Evolutionary conservation across 148 eudicot genomes (phyloP).

Genomic region (Rhododendron henanense): DNA sequence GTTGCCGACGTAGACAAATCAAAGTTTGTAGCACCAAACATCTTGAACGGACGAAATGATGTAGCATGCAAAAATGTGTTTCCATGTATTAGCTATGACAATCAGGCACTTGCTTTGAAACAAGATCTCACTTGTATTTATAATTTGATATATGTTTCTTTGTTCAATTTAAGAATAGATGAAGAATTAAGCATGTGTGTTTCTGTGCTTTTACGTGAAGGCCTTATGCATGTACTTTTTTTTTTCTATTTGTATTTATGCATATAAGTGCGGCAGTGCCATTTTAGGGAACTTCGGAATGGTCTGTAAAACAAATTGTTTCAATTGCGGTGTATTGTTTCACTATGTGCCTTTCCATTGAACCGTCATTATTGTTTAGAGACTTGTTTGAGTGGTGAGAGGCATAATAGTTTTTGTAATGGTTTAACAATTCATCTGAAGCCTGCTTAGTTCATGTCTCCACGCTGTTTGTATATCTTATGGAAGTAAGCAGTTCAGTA

Average conservation of each 20-base stretch:
- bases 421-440: background rate
- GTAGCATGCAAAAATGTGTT: background rate
- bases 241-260: background rate
- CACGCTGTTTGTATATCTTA: background rate
- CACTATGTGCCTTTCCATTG: background rate
- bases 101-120: background rate
- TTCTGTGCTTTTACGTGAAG: background rate
- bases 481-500: background rate
- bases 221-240: background rate
- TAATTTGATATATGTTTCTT: background rate
- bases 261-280: background rate
- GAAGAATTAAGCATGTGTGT: background rate
- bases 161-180: background rate
- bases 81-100: background rate
- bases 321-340: background rate
- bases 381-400: background rate
- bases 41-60: background rate
- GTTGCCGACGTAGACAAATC: background rate
- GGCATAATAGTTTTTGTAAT: background rate
- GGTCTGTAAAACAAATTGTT: background rate
- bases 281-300: background rate
- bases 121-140: background rate
- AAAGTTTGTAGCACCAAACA: background rate
- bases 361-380: background rate
- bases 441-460: background rate